A percentile compares a stretch with the other conserved stretches of the same genome.
Evolutionary conservation across 192 early-diverging fungal species (phyloP).

Genomic region (Lobosporangium transversale): DNA sequence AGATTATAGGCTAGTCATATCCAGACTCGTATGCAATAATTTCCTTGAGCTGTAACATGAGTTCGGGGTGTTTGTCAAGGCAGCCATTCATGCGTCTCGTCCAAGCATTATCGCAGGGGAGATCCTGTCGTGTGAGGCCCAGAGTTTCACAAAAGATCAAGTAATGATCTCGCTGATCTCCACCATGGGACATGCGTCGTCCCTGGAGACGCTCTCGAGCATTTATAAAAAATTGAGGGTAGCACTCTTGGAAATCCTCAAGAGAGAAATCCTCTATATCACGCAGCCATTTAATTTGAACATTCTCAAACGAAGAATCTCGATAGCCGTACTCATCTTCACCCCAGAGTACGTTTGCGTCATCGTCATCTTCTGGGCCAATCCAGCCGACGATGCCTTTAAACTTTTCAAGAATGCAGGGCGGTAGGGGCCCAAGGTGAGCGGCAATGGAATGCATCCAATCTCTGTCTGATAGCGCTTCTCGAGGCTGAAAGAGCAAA

Average conservation of each 20-base stretch:
- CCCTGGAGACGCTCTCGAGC: constrained; percentile 32
- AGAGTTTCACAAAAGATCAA: constrained; percentile 37
- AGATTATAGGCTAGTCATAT: too few relatives aligned
- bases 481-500: constrained; percentile 19
- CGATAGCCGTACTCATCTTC: constrained; percentile 42
- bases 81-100: constrained; percentile 35
- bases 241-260: constrained; percentile 22
- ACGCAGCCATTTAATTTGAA: constrained; percentile 49
- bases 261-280: constrained; percentile 29
- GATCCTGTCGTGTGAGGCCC: constrained; percentile 8
- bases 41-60: constrained; percentile 43
- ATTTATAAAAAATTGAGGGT: constrained; percentile 51
- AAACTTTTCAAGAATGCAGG: constrained; percentile 41
- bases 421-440: constrained; percentile 2
- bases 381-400: constrained; percentile 47
- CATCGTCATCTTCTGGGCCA: constrained; percentile 13
- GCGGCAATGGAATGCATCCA: constrained; percentile 28
- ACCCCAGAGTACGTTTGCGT: constrained; percentile 5
- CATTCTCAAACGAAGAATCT: constrained; percentile 36
- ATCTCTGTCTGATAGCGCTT: constrained; percentile 14
- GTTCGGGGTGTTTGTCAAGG: constrained; percentile 44
- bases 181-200: constrained; percentile 25
- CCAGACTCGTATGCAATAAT: constrained; percentile 44
- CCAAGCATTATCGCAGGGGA: constrained; percentile 46
- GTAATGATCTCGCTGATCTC: constrained; percentile 32